Conservation (phyloP, 192 early-diverging fungal genomes). For the Coemansia sp. region DNA sequence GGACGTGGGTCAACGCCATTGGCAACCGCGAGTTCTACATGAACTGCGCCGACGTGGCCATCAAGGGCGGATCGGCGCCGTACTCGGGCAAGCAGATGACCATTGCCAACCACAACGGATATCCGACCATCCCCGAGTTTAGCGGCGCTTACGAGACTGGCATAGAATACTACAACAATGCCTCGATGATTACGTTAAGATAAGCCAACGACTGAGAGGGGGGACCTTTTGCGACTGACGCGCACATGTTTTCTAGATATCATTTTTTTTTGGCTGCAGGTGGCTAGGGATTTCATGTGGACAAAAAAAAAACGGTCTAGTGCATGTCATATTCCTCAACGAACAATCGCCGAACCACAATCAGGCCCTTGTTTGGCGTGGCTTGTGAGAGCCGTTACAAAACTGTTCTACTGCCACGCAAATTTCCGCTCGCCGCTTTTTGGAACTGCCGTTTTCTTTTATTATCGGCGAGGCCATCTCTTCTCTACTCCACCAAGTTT, state of each 20-base stretch:
- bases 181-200: constrained; percentile 19
- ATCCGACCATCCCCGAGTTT: constrained; percentile 60
- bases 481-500: neutral
- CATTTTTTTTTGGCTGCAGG: no score
- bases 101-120: constrained; percentile 60
- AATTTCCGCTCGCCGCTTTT: neutral
- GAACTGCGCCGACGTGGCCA: constrained; percentile 72
- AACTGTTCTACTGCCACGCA: neutral
- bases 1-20: constrained; percentile 75
- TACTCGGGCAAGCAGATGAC: constrained; percentile 58
- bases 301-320: no score
- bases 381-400: no score
- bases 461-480: neutral
- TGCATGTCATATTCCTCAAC: no score
- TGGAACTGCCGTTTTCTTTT: neutral
- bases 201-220: no score
- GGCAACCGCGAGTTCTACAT: constrained; percentile 77
- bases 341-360: no score
- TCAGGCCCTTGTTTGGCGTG: no score
- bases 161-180: constrained; percentile 30
- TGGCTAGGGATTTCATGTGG: no score
- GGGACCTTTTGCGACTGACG: no score
- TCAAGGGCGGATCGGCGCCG: constrained; percentile 42
- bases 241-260: no score
- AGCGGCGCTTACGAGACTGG: constrained; percentile 35